Base-by-base conservation (phyloP, 2,329 filamentous ascomycete genomes). In the Juglanconis juglandina region DNA sequence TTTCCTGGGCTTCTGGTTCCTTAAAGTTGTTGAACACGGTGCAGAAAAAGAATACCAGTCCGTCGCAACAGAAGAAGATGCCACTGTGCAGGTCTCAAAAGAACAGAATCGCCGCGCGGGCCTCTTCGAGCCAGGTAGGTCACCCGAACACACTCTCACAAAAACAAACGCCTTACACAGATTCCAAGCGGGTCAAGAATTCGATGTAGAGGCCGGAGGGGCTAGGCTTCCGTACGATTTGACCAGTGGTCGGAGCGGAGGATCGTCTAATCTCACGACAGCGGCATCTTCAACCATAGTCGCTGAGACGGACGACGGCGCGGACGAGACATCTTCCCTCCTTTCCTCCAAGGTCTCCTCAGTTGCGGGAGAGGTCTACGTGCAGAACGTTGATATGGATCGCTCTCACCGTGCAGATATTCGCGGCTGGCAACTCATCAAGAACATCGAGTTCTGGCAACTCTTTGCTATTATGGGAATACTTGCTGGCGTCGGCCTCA, bases 401-500 rank as follows among this genome's bases (percentile, higher is more conserved):
- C 85, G 87, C 80, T 88, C 87, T 80, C 88, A 89, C 76, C 87
- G 87, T 81, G 76, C 90, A 91, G 95, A 98, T 86, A 89, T 98
- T 70, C 91, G 94, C 71, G 95, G 95, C 65, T 79, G 92, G 70
- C 82, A 83, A 14, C 81, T 99, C 70, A 76, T 96, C 37, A 79
- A 79, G 56, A 86, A 83, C 63, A 69, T 87, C 52, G 89, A 96
- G 66, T 99, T 98, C 74, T 98, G 93, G 92, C 90, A 96, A 69
- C 77, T 96, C 34, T 98, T 96, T 73, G 75, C 84, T 60, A 87
- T 96, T 66, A 91, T 99, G 83, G 92, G 88, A 44, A 84, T 97
- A n/a, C 79, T 98, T 64, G 92, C 92, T 5, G 95, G 95, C 56
- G 90, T 97, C 68, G 95, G 95, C 10, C 78, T 99, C 66, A 99